Conservation (phyloP, 352 stramenopile genomes). For the Thalassiosira delicatula region DNA sequence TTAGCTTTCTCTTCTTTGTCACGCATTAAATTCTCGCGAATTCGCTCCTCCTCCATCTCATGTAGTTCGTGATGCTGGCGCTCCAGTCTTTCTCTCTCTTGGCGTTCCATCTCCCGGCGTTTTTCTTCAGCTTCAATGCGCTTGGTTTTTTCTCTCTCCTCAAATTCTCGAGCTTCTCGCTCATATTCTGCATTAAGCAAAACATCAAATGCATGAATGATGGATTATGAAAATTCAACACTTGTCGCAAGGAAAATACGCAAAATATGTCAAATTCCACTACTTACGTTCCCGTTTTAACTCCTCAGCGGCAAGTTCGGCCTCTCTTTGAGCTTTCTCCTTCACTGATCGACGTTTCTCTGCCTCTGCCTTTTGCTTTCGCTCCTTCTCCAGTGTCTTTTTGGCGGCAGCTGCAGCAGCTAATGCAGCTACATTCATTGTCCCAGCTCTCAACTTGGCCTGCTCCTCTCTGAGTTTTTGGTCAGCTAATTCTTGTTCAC, state of each 20-base stretch:
- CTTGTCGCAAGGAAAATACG: not conserved
- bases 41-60: not conserved
- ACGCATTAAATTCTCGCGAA: conserved; percentile 8
- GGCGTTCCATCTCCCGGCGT: conserved; percentile 2
- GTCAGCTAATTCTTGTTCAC: conserved; percentile 6
- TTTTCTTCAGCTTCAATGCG: conserved; percentile 21
- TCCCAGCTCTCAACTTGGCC: conserved; percentile 3
- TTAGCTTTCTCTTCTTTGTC: conserved; percentile 21
- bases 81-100: conserved; percentile 24
- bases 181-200: conserved; percentile 23
- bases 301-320: not conserved
- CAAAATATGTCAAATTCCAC: not conserved
- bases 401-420: not conserved
- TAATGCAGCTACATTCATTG: conserved; percentile 1
- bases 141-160: conserved; percentile 13
- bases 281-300: conserved; percentile 25
- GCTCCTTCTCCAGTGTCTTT: conserved; percentile 6
- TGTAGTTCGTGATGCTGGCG: conserved; percentile 11
- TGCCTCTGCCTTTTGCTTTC: conserved; percentile 6
- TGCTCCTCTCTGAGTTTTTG: conserved; percentile 15
- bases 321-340: conserved; percentile 17
- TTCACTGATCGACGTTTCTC: conserved; percentile 20
- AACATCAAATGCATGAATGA: not conserved
- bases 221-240: not conserved
- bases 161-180: conserved; percentile 11